Base-by-base conservation (phyloP, 1,139 yeast species). In the Hyphopichia wangnamkhiaoensis region DNA sequence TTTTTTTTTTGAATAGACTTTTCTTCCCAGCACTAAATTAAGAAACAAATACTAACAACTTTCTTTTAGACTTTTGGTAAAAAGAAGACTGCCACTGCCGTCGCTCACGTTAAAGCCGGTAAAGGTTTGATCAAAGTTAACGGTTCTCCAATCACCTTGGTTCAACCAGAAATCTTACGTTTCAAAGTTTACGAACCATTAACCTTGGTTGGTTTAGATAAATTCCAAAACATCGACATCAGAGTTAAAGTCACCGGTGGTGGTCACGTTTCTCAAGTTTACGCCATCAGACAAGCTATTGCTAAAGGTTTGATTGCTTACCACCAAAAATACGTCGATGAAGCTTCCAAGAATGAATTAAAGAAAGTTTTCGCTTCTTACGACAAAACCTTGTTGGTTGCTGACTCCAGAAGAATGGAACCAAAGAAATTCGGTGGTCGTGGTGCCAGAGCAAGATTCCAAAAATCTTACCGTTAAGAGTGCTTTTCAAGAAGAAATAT, bases 401-500 rank as follows among this genome's bases (percentile, higher is more conserved):
- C 99, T 65, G 99, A 93, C 77, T 82, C 98, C 67, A 90, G 98
- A 87, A 93, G 95, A 85, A 85, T 91, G 85, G 99, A 93, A 83
- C 99, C 99, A 85, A 93, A 93, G 97, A 93, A 93, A 84, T 93
- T 91, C 82, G 98, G 98, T 84, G 98, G 98, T 84, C 96, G 95
- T 79, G 98, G 98, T 89, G 98, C 98, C 80, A 93, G 98, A 82
- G 94, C 98, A 73, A 91, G 98, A 83, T 93, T 88, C 97, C 98
- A 93, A 84, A 93, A 93, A 79, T 93, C 98, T 76, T 93, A 93
- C 95, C 98, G 98, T 90, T 93, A 91, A 82, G 52, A 46, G 42
- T 41, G 44, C 24, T 13, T 16, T 27, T 14, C 28, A 25, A 8
- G 7, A 21, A 8, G 24, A 21, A 10, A 21, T 21, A 10, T 21